Conservation (phyloP, 805 yeast genomes). For the Naumovozyma baii region DNA sequence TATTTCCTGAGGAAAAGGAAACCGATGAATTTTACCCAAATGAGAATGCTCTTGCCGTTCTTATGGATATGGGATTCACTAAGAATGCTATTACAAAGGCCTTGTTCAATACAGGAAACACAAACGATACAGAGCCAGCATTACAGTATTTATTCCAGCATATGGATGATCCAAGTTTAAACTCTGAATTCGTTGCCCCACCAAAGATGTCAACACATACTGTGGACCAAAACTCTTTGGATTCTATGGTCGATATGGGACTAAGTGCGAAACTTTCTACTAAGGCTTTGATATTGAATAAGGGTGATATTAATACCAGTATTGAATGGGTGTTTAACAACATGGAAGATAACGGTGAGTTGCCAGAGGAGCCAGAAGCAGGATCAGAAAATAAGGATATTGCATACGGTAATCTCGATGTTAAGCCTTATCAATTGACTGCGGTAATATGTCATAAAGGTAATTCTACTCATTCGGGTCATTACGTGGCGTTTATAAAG, state of each 20-base stretch:
- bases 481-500: slow-evolving; percentile 70
- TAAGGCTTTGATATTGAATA: slow-evolving; percentile 57
- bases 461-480: slow-evolving; percentile 81
- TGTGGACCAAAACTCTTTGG: slow-evolving; percentile 21
- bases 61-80: slow-evolving; percentile 83
- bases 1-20: slow-evolving; percentile 19
- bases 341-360: slow-evolving; percentile 65
- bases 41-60: slow-evolving; percentile 40
- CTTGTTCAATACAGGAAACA: slow-evolving; percentile 61
- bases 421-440: slow-evolving; percentile 32
- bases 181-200: slow-evolving; percentile 44
- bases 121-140: slow-evolving; percentile 49
- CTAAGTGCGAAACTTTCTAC: slow-evolving; percentile 53
- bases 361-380: slow-evolving; percentile 26
- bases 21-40: slow-evolving; percentile 43
- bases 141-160: slow-evolving; percentile 87
- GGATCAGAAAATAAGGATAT: not conserved
- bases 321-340: slow-evolving; percentile 85
- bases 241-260: slow-evolving; percentile 55
- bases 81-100: slow-evolving; percentile 57
- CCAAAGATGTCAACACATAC: slow-evolving; percentile 3
- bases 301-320: slow-evolving; percentile 60
- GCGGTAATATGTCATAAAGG: slow-evolving; percentile 87
- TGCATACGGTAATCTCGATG: slow-evolving; percentile 10
- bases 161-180: slow-evolving; percentile 75